Conservation (phyloP, 257 asterid genomes). For the Salvia hispanica region DNA sequence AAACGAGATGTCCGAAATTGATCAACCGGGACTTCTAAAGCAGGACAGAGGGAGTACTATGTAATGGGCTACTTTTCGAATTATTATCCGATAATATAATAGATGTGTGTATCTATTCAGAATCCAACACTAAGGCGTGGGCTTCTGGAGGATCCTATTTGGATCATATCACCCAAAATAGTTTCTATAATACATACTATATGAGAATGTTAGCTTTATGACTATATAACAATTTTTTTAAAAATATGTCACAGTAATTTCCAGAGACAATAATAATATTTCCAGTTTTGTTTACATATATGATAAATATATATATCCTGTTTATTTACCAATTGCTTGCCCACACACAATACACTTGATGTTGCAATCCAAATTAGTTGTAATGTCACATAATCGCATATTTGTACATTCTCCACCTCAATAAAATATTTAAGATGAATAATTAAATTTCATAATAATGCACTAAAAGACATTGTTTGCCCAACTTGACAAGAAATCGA, state of each 20-base stretch:
- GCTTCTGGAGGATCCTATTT: not conserved
- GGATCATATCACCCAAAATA: not conserved
- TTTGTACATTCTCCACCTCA: not conserved
- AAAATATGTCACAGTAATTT: too few relatives aligned
- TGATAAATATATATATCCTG: too few relatives aligned
- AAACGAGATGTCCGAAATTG: too few relatives aligned
- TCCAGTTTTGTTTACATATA: too few relatives aligned
- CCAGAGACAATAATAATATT: too few relatives aligned
- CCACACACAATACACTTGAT: too few relatives aligned
- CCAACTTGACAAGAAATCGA: not conserved
- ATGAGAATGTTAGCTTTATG: too few relatives aligned
- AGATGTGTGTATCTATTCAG: not conserved
- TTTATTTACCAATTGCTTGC: too few relatives aligned
- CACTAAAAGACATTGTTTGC: not conserved
- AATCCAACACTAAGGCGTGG: constrained; percentile 5
- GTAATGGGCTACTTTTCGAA: not conserved
- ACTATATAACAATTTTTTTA: too few relatives aligned
- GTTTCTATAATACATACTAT: too few relatives aligned
- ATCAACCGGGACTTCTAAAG: too few relatives aligned
- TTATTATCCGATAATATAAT: not conserved
- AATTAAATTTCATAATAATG: not conserved
- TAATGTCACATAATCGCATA: constrained; percentile 1
- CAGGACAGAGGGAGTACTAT: too few relatives aligned
- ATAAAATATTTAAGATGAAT: not conserved
- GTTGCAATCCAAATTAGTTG: constrained; percentile 6